Conservation (phyloP, 2,329 filamentous ascomycete genomes). For the Sodiomyces alkalinus region DNA sequence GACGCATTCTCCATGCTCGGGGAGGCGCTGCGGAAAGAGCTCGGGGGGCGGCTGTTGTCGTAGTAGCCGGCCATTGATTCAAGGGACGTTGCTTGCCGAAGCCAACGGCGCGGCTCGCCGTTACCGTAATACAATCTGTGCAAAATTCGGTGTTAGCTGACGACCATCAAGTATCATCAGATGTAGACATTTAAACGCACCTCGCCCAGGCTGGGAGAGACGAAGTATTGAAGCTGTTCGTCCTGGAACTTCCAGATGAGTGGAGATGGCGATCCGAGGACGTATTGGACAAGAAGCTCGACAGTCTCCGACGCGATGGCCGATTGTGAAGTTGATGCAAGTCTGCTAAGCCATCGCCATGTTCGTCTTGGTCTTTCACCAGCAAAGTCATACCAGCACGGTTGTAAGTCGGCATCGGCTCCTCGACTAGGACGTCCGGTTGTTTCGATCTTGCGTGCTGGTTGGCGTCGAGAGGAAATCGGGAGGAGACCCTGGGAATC, state of each 20-base stretch:
- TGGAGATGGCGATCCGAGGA: constrained; percentile 36
- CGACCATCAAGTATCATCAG: not conserved
- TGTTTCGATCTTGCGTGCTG: constrained; percentile 22
- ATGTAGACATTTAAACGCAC: constrained; percentile 14
- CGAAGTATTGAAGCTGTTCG: constrained; percentile 27
- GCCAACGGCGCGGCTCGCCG: constrained; percentile 40
- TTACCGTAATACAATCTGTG: constrained; percentile 55
- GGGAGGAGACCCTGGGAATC: constrained; percentile 42
- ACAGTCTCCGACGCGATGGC: constrained; percentile 38
- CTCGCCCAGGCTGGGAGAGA: constrained; percentile 39
- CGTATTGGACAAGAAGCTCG: constrained; percentile 31
- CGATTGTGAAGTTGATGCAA: constrained; percentile 37
- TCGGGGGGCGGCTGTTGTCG: constrained; percentile 28
- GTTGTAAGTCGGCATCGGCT: constrained; percentile 28
- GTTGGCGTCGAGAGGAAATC: constrained; percentile 28
- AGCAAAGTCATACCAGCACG: constrained; percentile 25
- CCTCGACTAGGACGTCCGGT: constrained; percentile 31
- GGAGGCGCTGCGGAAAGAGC: constrained; percentile 30
- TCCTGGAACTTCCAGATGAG: constrained; percentile 33
- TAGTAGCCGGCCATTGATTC: constrained; percentile 31
- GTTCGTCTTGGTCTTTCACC: constrained; percentile 44
- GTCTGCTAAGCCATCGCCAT: constrained; percentile 48
- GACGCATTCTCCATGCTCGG: constrained; percentile 33
- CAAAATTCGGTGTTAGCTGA: constrained; percentile 9
- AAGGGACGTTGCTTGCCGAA: constrained; percentile 26